Base-by-base conservation (phyloP, 306 rosid genomes). In the Crotalaria pallida region DNA sequence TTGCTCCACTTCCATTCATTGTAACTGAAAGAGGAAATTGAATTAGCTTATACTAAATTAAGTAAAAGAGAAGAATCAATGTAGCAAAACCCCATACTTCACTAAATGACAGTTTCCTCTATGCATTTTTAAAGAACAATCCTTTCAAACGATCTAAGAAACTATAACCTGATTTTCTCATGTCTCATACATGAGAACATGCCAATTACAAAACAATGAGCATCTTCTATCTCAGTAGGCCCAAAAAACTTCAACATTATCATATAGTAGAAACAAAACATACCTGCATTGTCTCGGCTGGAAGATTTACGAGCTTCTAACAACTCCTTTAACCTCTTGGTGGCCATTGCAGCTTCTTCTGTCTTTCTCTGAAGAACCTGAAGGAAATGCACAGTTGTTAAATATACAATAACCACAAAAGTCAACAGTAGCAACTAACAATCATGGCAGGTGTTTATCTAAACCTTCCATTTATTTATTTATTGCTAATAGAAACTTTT, bases 331-430 rank as follows among this genome's bases (percentile, higher is more conserved):
- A 93, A 85, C 88, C 89, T 90, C 82, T 90, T 93, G 72, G 98
- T 93, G 70, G 98, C 98, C 96, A 88, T 85, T 70, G 98, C 92
- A 68, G 98, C 98, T 84, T 93, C 98, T 85, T 93, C 98, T 10
- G 98, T 88, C 85, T 93, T 93, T 76, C 98, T 85, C 58, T 93
- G 98, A 74, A 93, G 98, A 77, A 93, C 98, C 98, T 93, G 79
- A 74, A 77, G 74, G 43, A 70, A 71, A 67, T 24, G 49, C 11
- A 36, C 43, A 44, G 40, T 60, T 17, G 16, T 58, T 47, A 19
- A 50, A 44, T 40, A 43, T 60, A 43, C 23, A 34, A 67, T 13
- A 57, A 58, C 67, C 53, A 27, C 61, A 48, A 17, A 48, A 48
- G 21, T 58, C 49, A 49, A 38, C 23, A 50, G 15, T 18, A 63